A percentile compares a stretch with the other conserved stretches of the same genome.
phyloP scores from a whole-genome alignment of 2,329 filamentous ascomycete genomes.

The Trichoderma sp. region DNA sequence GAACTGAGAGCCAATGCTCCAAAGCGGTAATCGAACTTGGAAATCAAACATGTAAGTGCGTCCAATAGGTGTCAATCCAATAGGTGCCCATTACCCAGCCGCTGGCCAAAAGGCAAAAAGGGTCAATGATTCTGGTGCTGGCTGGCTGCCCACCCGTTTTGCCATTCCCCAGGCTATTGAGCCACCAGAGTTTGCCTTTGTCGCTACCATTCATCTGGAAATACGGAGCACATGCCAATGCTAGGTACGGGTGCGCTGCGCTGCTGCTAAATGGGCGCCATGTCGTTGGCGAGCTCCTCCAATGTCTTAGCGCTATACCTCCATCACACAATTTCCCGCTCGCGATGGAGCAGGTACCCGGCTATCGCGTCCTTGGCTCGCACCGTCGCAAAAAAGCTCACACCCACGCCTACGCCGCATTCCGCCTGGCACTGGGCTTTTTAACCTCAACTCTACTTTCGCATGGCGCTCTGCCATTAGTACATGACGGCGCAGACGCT shows the following conservation, averaged over 20 bases:
- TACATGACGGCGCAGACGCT: neutral
- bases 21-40: neutral
- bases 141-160: neutral
- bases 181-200: neutral
- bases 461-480: neutral
- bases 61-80: too few species aligned
- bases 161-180: neutral
- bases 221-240: neutral
- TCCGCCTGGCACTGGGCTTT: neutral
- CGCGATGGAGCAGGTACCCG: constrained; percentile 15
- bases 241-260: neutral
- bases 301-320: neutral
- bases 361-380: constrained; percentile 18
- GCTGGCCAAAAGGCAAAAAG: neutral
- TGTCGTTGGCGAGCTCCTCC: neutral
- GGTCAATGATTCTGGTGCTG: neutral
- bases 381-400: neutral
- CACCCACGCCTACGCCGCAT: neutral
- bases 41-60: neutral
- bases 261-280: neutral
- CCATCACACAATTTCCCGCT: neutral
- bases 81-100: too few species aligned
- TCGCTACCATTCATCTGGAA: constrained; percentile 19
- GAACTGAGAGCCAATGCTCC: neutral
- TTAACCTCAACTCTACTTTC: neutral